Evolutionary conservation across 176 grass and related monocot species (phyloP), one percentile per base, ranked within the genome.

Genomic region (Echinochloa phyllopogon): DNA sequence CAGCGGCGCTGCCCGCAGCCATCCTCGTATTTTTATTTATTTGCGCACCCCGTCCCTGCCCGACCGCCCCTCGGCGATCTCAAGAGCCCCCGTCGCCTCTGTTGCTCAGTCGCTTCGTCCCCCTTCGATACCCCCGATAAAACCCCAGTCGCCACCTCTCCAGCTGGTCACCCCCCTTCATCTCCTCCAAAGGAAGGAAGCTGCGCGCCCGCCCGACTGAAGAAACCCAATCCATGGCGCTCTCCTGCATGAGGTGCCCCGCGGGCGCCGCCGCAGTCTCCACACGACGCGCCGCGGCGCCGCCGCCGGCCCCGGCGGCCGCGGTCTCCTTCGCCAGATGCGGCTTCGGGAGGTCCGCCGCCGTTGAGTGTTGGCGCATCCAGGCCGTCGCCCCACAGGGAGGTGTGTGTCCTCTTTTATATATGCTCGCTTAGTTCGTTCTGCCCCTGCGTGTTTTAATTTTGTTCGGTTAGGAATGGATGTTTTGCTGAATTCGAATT

Each of bases 121-220:
- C 16, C 3, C 50, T 69, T 86, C 84, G 87, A 92, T 92, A 84
- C 65, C 75, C 85, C 91, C 84, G 73, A 92, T 84, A 83, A 79
- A 89, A 89, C 71, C 82, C 70, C 51, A 14, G 18, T 4, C 27
- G 7, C 73, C 10, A 10, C 65, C 10, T 44, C 47, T 37, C 24
- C 44, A 51, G 10, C 50, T 51, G 25, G 45, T 17, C 69, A 18
- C 20, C 13, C 36, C 23, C 65, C 21, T 73, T 76, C 63, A 78
- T 38, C 72, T 45, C 75, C 62, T 71, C 75, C 79, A 50, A 56
- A 69, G 17, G 14, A 47, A 39, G 10, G 29, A 27, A 69, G 78
- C 79, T 12, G 50, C 15, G 12, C 16, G 47, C 20, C 11, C 49
- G 40, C 13, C 66, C 41, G 3, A 64, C 25, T 0, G 10, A 83